phyloP scores from a whole-genome alignment of 768 basidiomycete genomes.

The Suillus ampliporus region DNA sequence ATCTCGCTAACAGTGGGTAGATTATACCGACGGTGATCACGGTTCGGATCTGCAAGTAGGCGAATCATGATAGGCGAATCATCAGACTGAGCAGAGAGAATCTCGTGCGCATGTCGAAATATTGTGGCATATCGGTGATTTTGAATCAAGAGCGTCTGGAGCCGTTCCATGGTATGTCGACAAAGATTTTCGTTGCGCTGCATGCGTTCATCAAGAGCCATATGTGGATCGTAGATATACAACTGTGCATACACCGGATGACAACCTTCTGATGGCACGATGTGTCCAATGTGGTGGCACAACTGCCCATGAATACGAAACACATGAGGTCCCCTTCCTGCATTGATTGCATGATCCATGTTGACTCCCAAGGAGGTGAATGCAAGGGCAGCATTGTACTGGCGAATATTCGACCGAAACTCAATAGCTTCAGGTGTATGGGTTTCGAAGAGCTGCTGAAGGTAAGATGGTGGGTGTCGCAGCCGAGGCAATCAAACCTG shows the following conservation, averaged over 20 bases:
- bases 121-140: conserved; percentile 34
- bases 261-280: conserved; percentile 26
- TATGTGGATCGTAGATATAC: conserved; percentile 42
- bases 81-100: conserved; percentile 24
- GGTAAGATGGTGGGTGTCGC: too few species aligned
- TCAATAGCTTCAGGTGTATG: too few species aligned
- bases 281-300: conserved; percentile 37
- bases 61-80: conserved; percentile 13
- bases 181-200: conserved; percentile 23
- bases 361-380: conserved; percentile 46
- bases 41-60: conserved; percentile 8
- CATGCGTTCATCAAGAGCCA: conserved; percentile 36
- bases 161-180: conserved; percentile 26
- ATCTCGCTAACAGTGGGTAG: conserved; percentile 47
- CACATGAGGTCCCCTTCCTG: conserved; percentile 24
- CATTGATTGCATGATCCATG: conserved; percentile 29
- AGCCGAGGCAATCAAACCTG: too few species aligned
- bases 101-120: conserved; percentile 34
- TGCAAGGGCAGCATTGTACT: conserved; percentile 46
- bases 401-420: conserved; percentile 41
- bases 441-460: conserved; percentile 19
- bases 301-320: conserved; percentile 39
- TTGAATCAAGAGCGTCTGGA: conserved; percentile 23
- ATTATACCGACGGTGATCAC: conserved; percentile 45
- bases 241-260: conserved; percentile 43